phyloP scores from a whole-genome alignment of 2,329 filamentous ascomycete species.

The Triangularia verruculosa region DNA sequence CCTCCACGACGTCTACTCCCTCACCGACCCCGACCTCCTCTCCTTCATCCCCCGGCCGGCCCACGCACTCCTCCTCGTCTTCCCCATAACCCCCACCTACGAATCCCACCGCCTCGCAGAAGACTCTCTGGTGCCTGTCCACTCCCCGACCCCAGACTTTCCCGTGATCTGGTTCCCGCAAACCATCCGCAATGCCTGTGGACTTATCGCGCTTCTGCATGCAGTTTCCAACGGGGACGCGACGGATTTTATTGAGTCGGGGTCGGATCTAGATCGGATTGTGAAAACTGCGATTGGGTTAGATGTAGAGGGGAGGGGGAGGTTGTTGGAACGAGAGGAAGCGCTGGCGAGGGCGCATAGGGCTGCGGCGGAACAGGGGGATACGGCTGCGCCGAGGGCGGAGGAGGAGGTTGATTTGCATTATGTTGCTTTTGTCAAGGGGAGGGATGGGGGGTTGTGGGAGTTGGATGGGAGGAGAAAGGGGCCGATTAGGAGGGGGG shows the following conservation, averaged over 20 bases:
- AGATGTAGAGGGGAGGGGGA: constrained; percentile 61
- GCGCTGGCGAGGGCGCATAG: constrained; percentile 76
- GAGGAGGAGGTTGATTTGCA: constrained; percentile 86
- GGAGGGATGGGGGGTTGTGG: constrained; percentile 59
- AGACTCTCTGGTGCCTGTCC: constrained; percentile 62
- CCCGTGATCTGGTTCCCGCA: constrained; percentile 92
- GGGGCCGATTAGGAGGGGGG: constrained; percentile 55
- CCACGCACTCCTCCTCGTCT: constrained; percentile 85
- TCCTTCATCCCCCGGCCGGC: constrained; percentile 85
- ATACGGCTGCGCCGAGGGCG: constrained; percentile 74
- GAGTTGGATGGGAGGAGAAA: constrained; percentile 59
- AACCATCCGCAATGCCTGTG: constrained; percentile 91
- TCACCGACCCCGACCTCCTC: constrained; percentile 81
- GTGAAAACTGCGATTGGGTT: constrained; percentile 69
- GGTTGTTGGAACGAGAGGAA: constrained; percentile 72
- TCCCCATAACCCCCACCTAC: constrained; percentile 78
- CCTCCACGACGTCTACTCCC: constrained; percentile 89
- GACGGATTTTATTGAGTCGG: constrained; percentile 54
- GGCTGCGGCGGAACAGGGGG: constrained; percentile 71
- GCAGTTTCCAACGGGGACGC: constrained; percentile 73
- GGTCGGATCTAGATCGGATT: constrained; percentile 61
- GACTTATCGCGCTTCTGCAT: constrained; percentile 84
- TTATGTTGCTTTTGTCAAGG: constrained; percentile 92
- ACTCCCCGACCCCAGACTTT: constrained; percentile 62
- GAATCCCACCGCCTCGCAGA: constrained; percentile 72